These are phyloP conservation scores for Globisporangium middletonii DNA, from an alignment of 352 stramenopile genomes.

Conservation along the genomic window DNA sequence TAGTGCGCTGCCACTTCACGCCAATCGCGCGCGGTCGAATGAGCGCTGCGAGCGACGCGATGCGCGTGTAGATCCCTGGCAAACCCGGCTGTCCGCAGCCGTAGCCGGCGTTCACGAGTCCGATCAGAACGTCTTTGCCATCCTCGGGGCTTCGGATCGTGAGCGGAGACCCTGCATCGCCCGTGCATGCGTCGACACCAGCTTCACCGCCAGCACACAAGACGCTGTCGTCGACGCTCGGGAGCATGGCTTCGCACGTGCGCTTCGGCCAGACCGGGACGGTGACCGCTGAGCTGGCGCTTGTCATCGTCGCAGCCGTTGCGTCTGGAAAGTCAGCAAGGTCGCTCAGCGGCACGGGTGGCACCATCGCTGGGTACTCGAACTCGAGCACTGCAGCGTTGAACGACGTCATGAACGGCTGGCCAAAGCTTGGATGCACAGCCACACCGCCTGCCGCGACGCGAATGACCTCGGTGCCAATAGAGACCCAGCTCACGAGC, in stretches of 20 bases:
- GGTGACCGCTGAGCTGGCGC: slow-evolving; percentile 1
- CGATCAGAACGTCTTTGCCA: no score
- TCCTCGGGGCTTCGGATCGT: slow-evolving; percentile 2
- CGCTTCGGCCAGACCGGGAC: slow-evolving; percentile 12
- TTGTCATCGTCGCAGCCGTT: slow-evolving; percentile 14
- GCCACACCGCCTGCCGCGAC: slow-evolving; percentile 9
- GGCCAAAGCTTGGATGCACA: slow-evolving; percentile 5
- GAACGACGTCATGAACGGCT: slow-evolving; percentile 13
- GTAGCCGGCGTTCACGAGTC: no score
- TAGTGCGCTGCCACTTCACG: no score
- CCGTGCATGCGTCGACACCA: slow-evolving; percentile 21
- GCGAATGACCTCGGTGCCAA: slow-evolving; percentile 18
- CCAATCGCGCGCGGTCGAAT: no score
- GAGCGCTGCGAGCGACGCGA: no score
- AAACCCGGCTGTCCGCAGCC: no score
- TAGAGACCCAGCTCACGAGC: no score
- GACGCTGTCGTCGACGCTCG: slow-evolving; percentile 17
- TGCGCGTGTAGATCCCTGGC: no score
- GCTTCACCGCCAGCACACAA: slow-evolving; percentile 18
- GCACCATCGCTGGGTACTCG: slow-evolving; percentile 13
- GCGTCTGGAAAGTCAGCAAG: slow-evolving; percentile 15
- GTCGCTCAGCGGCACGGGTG: no score
- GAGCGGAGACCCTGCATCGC: slow-evolving; percentile 24
- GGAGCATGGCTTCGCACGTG: slow-evolving; percentile 2
- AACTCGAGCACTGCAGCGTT: slow-evolving; percentile 25